Evolutionary conservation across 2,329 filamentous ascomycete species (phyloP).

Genomic region (Elsinoe ampelina): DNA sequence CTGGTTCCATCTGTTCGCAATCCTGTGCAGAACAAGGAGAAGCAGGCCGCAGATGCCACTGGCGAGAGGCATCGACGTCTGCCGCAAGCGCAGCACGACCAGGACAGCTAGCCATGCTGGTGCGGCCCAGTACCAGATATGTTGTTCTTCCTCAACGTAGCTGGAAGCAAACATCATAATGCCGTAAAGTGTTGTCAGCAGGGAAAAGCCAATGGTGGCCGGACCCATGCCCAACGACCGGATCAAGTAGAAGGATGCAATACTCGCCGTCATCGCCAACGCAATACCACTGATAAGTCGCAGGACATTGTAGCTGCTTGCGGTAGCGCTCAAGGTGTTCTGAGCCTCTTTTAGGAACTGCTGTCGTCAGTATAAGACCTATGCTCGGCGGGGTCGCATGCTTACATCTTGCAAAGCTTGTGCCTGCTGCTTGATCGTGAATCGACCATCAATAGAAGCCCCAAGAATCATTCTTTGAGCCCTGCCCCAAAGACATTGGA

Average conservation of each 20-base stretch:
- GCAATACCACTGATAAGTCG: constrained; percentile 45
- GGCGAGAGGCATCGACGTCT: constrained; percentile 20
- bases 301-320: constrained; percentile 78
- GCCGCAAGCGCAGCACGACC: constrained; percentile 24
- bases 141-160: constrained; percentile 96
- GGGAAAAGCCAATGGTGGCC: constrained; percentile 29
- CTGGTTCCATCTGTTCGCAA: constrained; percentile 82
- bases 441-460: constrained; percentile 6
- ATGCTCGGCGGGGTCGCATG: not conserved
- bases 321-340: constrained; percentile 72
- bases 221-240: constrained; percentile 19
- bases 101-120: constrained; percentile 53
- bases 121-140: constrained; percentile 93
- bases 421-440: not conserved
- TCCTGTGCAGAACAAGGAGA: constrained; percentile 52
- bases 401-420: constrained; percentile 3
- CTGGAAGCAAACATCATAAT: constrained; percentile 97
- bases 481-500: constrained; percentile 9
- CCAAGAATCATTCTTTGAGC: constrained; percentile 10
- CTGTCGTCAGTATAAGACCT: constrained; percentile 19
- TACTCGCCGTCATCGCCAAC: constrained; percentile 35
- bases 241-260: constrained; percentile 28
- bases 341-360: constrained; percentile 65
- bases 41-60: constrained; percentile 17
- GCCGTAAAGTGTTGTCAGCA: constrained; percentile 48